Evolutionary conservation across 2,329 filamentous ascomycete species (phyloP), one percentile per base, ranked within the genome.

Genomic region (Paecilomyces niveus): DNA sequence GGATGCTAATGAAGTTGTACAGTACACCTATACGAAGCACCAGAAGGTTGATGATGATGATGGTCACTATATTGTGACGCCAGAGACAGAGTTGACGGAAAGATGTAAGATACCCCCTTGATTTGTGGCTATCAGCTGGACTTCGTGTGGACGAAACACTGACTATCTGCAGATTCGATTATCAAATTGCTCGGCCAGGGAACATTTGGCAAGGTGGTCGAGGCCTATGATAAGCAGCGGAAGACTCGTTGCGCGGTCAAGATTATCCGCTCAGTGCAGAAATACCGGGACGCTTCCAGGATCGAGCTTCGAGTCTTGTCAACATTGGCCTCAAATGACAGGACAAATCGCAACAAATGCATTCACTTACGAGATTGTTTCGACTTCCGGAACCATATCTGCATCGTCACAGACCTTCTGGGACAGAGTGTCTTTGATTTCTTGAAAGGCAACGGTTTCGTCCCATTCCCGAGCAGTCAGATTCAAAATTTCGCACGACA

Each of bases 371-470:
- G 92, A 49, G 94, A 99, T 69, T 97, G 92, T 74, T 99, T 99
- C 76, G 94, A 99, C 75, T 99, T 90, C 78, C 85, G 92, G 54
- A 94, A 95, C 58, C 94, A 99, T 71, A 97, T 99, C 65, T 99
- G 94, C 81, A 89, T 89, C 61, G 86, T 89, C 66, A 89, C 86
- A 13, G 86, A 88, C 70, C 76, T 89, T 15, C 84, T 97, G 32
- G 93, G 93, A 54, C 93, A 97, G 70, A 97, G 93, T 68, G 93
- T 99, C 56, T 99, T 99, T 72, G 94, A 99, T 76, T 99, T 99
- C 67, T 82, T 99, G 54, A 99, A 99, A 78, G 87, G 88, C 69
- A 97, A 97, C 70, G 84, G 85, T 63, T 99, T 99, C 70, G 92
- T 96, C 18, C 94, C 94, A 0, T 99, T 99, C 70, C 94, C 94